Evolutionary conservation across 495 filamentous ascomycete genomes (phyloP).

Genomic region (Recurvomyces mirabilis): DNA sequence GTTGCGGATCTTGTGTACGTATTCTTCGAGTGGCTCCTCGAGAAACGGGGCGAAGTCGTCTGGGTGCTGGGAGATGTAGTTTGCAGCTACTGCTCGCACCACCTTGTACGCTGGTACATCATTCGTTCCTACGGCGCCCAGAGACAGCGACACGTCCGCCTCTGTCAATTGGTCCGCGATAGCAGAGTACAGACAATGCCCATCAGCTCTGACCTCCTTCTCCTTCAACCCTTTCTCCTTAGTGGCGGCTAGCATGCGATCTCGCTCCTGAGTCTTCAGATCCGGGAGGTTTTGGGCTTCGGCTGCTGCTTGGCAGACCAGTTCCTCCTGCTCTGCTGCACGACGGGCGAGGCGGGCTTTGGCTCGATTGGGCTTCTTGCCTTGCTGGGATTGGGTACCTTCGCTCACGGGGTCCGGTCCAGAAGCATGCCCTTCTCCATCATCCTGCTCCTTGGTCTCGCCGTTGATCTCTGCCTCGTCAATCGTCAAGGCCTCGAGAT

Average conservation of each 20-base stretch:
- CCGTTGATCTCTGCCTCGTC: slow-evolving; percentile 13
- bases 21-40: slow-evolving; percentile 66
- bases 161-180: slow-evolving; percentile 68
- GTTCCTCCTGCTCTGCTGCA: slow-evolving; percentile 69
- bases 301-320: slow-evolving; percentile 50
- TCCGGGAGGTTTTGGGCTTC: slow-evolving; percentile 69
- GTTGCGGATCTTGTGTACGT: slow-evolving; percentile 65
- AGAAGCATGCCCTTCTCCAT: slow-evolving; percentile 6
- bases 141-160: slow-evolving; percentile 27
- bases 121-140: slow-evolving; percentile 36
- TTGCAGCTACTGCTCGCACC: slow-evolving; percentile 47
- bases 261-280: slow-evolving; percentile 58
- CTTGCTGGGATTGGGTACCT: background rate
- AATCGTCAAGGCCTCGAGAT: slow-evolving; percentile 10
- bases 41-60: slow-evolving; percentile 62
- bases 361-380: slow-evolving; percentile 75
- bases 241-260: slow-evolving; percentile 56
- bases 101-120: slow-evolving; percentile 34
- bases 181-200: slow-evolving; percentile 92
- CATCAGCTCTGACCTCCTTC: slow-evolving; percentile 74
- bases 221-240: slow-evolving; percentile 53
- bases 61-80: slow-evolving; percentile 46
- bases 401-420: background rate
- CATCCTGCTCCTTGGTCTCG: slow-evolving; percentile 9
- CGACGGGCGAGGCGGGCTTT: slow-evolving; percentile 84